Evolutionary conservation across 768 basidiomycete species (phyloP), one percentile per base, ranked within the genome.

Genomic region (Termitomyces sp.): DNA sequence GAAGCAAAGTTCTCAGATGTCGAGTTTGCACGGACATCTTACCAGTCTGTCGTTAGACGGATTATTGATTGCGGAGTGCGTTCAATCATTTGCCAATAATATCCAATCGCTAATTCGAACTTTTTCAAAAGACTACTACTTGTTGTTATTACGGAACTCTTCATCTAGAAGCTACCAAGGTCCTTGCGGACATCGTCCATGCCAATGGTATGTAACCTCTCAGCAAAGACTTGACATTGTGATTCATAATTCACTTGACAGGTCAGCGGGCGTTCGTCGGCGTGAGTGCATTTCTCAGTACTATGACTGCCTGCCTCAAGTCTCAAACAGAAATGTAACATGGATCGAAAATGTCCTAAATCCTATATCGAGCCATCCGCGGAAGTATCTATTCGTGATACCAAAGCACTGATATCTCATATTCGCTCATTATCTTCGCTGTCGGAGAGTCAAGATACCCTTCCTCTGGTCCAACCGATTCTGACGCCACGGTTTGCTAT

Each of bases 401-500:
- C 94, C 0, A 68, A 73, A 44, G 73, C 75, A 17, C 76, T 95
- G 27, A 85, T 98, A 60, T 56, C 75, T 0, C 73, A 95, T 72
- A 86, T 97, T 64, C 81, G 81, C 39, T 66, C 78, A 5, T 71
- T 92, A 48, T 69, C 80, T 3, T 66, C 68, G 2, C 59, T 62
- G 7, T 64, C 72, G 28, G 52, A 65, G 25, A 56, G 62, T 28
- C 63, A 66, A 45, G 60, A 70, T 21, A 59, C 64, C 25, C 65
- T 67, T 56, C 77, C 83, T 1, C 82, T 95, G 7, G 88, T 98
- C 10, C 89, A 90, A 55, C 96, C 96, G 5, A 85, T 94, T 64
- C 73, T 98, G 42, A 98, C 96, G 0, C 96, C 96, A 14, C 89
- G 96, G n/a, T 98, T 98, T 69, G 96, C 96, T 23, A 88, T 98